phyloP scores from a whole-genome alignment of 2,329 filamentous ascomycete genomes.

The Chrysoporthe deuterocubensis region DNA sequence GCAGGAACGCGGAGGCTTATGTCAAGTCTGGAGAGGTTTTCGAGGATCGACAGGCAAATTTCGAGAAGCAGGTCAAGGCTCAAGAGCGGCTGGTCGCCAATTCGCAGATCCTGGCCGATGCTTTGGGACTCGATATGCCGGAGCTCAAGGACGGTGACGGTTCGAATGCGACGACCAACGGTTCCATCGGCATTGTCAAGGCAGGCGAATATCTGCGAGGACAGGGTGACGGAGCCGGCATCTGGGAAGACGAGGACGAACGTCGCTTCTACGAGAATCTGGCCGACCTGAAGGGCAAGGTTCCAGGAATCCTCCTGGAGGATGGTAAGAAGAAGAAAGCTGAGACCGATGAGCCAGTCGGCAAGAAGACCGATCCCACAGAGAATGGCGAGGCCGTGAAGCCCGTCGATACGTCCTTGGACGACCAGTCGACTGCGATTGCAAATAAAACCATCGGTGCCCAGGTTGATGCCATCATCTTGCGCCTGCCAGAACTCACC shows the following conservation, averaged over 20 bases:
- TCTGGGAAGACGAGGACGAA: constrained; percentile 99
- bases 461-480: constrained; percentile 88
- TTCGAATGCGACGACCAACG: constrained; percentile 65
- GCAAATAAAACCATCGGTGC: constrained; percentile 97
- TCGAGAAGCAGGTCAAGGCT: constrained; percentile 89
- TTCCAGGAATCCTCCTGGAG: constrained; percentile 90
- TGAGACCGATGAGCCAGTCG: constrained; percentile 80
- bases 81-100: constrained; percentile 91
- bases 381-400: constrained; percentile 58
- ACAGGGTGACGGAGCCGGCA: constrained; percentile 87
- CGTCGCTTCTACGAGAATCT: constrained; percentile 97
- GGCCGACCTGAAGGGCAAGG: constrained; percentile 92
- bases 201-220: constrained; percentile 90
- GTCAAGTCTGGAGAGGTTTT: constrained; percentile 99
- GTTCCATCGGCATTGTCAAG: constrained; percentile 90
- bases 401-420: constrained; percentile 55
- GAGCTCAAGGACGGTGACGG: constrained; percentile 85
- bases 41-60: constrained; percentile 93
- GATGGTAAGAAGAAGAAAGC: constrained; percentile 92
- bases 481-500: constrained; percentile 86
- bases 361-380: constrained; percentile 68
- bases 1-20: constrained; percentile 96
- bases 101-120: constrained; percentile 88
- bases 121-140: constrained; percentile 89
- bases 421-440: constrained; percentile 91